Base-by-base conservation (phyloP, 352 stramenopile genomes). In the Pythium aristosporum region DNA sequence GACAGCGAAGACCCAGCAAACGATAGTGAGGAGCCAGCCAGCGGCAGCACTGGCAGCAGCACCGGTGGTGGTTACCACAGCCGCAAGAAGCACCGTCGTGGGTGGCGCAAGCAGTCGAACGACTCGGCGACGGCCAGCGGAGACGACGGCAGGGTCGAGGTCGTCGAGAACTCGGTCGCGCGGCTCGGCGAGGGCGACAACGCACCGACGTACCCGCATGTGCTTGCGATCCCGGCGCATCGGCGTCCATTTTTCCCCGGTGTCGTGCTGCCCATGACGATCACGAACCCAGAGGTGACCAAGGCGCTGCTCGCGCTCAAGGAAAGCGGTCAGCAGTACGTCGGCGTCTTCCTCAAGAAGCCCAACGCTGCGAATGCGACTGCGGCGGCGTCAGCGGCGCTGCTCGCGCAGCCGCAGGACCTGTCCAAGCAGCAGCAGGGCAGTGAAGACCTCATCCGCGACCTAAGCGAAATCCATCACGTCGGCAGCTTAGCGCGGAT, bases 401-500 rank as follows among this genome's bases (percentile, higher is more conserved):
- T 67, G 8, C 36, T 61, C n/a, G 58, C 25, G 13, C 47, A 58
- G 25, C 47, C 51, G 18, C 28, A 57, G 30, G 79, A 82, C 28
- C 71, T 67, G 3, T 59, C 76, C 7, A 80, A 80, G 44, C 46
- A 67, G 32, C 79, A 80, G 44, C 46, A 67, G 32, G 73, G 67
- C 25, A 62, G 63, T 6, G 85, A 95, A 50, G 96, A 99, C 61
- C 58, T 99, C 7, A 96, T 98, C 28, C 93, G 82, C 10, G 84
- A 97, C 71, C 59, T 98, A 30, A 90, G 85, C 46, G 91, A 98
- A 65, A 94, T 99, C 57, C 96, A 99, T 73, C 76, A 84, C 32
- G 85, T 99, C 7, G 97, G 96, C 34, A 99, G 94, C 25, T 98
- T 98, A 73, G 97, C 96, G n/a, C 87, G 98, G 47, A 98, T 98